Evolutionary conservation across 1,284 basidiomycete genomes (phyloP).

Genomic region (Fomitopsis schrenkii): DNA sequence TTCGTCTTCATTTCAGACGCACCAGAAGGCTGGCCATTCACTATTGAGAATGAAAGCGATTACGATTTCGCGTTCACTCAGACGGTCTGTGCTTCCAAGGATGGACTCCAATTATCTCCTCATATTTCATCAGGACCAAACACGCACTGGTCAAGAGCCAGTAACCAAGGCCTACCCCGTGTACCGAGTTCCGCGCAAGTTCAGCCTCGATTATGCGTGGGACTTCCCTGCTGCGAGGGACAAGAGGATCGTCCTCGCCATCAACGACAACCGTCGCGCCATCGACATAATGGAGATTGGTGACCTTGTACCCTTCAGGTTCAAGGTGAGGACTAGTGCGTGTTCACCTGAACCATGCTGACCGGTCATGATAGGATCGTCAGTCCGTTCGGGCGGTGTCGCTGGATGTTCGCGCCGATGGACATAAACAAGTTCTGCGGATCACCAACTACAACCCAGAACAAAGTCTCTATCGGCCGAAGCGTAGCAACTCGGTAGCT

Average conservation of each 20-base stretch:
- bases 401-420: constrained; percentile 92
- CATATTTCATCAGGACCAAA: constrained; percentile 41
- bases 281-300: constrained; percentile 98
- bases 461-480: constrained; percentile 86
- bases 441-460: constrained; percentile 89
- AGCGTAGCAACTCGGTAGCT: constrained; percentile 47
- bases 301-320: constrained; percentile 86
- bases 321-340: constrained; percentile 48
- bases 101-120: neutral
- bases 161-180: constrained; percentile 31
- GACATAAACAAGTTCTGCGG: constrained; percentile 80
- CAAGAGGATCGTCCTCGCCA: constrained; percentile 76
- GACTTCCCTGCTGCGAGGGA: constrained; percentile 85
- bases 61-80: constrained; percentile 74
- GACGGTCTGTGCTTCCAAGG: constrained; percentile 42
- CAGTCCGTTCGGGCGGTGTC: constrained; percentile 67
- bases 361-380: constrained; percentile 35
- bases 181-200: constrained; percentile 61
- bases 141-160: constrained; percentile 35
- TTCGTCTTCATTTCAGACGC: constrained; percentile 78
- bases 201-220: constrained; percentile 82
- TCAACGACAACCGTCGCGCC: constrained; percentile 64
- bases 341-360: constrained; percentile 5
- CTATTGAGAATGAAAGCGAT: constrained; percentile 88
- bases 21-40: constrained; percentile 83